Conservation (phyloP, 352 stramenopile species). For the Globisporangium canariense region DNA sequence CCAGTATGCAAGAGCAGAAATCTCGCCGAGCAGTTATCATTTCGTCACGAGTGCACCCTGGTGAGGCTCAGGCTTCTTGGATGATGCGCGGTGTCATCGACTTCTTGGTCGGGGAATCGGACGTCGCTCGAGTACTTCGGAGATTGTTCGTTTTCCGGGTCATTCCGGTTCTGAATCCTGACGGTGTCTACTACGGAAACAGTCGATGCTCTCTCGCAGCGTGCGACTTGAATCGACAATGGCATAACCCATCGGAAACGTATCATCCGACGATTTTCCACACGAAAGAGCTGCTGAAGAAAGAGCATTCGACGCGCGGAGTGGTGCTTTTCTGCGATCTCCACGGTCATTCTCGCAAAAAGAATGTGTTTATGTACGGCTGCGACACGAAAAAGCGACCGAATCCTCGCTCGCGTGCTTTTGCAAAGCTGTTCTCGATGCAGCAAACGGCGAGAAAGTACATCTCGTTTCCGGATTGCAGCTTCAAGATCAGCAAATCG, state of each 20-base stretch:
- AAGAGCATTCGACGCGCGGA: slow-evolving; percentile 44
- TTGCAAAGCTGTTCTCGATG: slow-evolving; percentile 65
- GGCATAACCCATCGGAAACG: slow-evolving; percentile 61
- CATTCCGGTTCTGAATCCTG: slow-evolving; percentile 93
- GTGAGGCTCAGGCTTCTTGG: slow-evolving; percentile 90
- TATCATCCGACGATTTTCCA: slow-evolving; percentile 89
- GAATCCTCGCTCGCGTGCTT: slow-evolving; percentile 65
- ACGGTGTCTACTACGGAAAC: slow-evolving; percentile 92
- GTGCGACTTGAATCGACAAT: slow-evolving; percentile 89
- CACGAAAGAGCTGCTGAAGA: slow-evolving; percentile 76
- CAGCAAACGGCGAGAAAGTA: slow-evolving; percentile 68
- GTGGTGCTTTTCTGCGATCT: slow-evolving; percentile 89
- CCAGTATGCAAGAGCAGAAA: slow-evolving; percentile 28
- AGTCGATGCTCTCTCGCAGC: slow-evolving; percentile 84
- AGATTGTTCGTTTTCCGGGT: slow-evolving; percentile 91
- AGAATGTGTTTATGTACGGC: slow-evolving; percentile 95
- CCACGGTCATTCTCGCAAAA: slow-evolving; percentile 91
- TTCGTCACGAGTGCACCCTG: slow-evolving; percentile 87
- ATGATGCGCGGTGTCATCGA: slow-evolving; percentile 93
- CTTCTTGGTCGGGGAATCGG: slow-evolving; percentile 73
- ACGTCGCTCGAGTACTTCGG: slow-evolving; percentile 65
- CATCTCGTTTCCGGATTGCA: slow-evolving; percentile 66
- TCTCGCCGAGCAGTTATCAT: slow-evolving; percentile 62
- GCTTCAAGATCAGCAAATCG: slow-evolving; percentile 78
- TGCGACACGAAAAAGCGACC: slow-evolving; percentile 88